Evolutionary conservation across 2,329 filamentous ascomycete species (phyloP).

Genomic region (Colletotrichum chlorophyti): DNA sequence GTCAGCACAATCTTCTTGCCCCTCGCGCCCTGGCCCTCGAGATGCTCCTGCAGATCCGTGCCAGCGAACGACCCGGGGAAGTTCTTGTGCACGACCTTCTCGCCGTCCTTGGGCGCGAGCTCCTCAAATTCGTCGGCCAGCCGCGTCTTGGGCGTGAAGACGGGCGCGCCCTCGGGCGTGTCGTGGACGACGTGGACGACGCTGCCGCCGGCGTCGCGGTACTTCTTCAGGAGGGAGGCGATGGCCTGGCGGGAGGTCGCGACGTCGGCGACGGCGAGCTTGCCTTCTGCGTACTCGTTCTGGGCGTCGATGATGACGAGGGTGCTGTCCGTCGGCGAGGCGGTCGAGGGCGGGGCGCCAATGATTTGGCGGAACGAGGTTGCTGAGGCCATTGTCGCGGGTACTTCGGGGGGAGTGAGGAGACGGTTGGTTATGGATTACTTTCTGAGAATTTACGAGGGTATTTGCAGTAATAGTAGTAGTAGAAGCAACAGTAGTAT

Average conservation of each 20-base stretch:
- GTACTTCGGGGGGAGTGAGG: background rate
- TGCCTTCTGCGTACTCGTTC: slow-evolving; percentile 70
- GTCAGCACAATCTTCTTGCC: slow-evolving; percentile 67
- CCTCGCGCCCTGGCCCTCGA: slow-evolving; percentile 56
- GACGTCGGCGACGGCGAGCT: slow-evolving; percentile 62
- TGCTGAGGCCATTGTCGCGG: slow-evolving; percentile 30
- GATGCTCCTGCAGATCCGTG: slow-evolving; percentile 61
- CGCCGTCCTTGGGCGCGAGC: slow-evolving; percentile 57
- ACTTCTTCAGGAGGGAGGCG: slow-evolving; percentile 61
- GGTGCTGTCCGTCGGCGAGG: slow-evolving; percentile 62
- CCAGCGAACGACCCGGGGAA: slow-evolving; percentile 66
- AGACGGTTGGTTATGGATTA: too few species aligned
- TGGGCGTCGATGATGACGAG: slow-evolving; percentile 75
- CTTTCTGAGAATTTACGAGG: background rate
- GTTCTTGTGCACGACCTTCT: slow-evolving; percentile 65
- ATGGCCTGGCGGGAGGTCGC: slow-evolving; percentile 62
- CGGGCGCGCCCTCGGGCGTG: slow-evolving; percentile 64
- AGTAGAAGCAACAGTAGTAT: too few species aligned
- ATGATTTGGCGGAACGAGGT: slow-evolving; percentile 54
- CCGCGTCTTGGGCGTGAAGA: slow-evolving; percentile 69
- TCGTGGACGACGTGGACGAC: slow-evolving; percentile 69
- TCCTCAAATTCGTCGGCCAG: slow-evolving; percentile 68
- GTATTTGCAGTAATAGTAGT: background rate
- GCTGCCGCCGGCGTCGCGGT: slow-evolving; percentile 56
- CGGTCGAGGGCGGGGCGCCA: slow-evolving; percentile 61